Percentiles rank a stretch among this genome's conserved stretches.
These are phyloP conservation scores for Eutypella sp. DNA, from an alignment of 2,329 filamentous ascomycete genomes.

Conservation along the genomic window DNA sequence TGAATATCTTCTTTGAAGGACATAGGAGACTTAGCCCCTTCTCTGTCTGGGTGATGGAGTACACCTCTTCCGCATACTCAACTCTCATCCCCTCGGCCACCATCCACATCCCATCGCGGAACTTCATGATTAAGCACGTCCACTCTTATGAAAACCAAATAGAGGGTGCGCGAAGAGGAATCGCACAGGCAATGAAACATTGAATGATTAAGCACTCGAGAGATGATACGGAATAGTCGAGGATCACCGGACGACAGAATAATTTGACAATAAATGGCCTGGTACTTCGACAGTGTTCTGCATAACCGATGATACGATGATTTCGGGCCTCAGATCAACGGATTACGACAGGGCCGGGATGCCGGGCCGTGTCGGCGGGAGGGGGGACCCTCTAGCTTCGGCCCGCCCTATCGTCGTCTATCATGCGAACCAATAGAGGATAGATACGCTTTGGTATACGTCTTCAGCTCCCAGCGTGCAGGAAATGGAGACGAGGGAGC, in stretches of 20 bases:
- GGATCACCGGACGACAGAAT: too few species aligned
- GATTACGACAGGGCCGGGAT: background rate
- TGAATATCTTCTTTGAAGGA: constrained; percentile 50
- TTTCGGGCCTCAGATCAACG: too few species aligned
- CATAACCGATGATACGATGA: too few species aligned
- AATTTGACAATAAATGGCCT: too few species aligned
- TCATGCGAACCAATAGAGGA: background rate
- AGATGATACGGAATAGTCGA: background rate
- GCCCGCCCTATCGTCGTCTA: too few species aligned
- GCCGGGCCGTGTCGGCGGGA: background rate
- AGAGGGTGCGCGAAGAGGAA: background rate
- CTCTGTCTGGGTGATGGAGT: constrained; percentile 43
- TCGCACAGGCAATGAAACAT: background rate
- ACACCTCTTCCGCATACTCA: constrained; percentile 63
- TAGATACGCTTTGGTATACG: background rate
- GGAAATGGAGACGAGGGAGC: too few species aligned
- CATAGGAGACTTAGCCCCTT: constrained; percentile 51
- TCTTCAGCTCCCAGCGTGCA: background rate
- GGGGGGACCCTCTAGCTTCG: too few species aligned
- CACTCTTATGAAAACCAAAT: background rate
- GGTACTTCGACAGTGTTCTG: too few species aligned
- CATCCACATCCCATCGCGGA: constrained; percentile 65
- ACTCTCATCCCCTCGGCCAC: constrained; percentile 54
- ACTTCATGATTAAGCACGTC: constrained; percentile 44
- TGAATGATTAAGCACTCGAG: background rate